A percentile compares a stretch with the other conserved stretches of the same genome.
These are phyloP conservation scores for Oxyria digyna DNA, from an alignment of 148 eudicot species.

Conservation along the genomic window DNA sequence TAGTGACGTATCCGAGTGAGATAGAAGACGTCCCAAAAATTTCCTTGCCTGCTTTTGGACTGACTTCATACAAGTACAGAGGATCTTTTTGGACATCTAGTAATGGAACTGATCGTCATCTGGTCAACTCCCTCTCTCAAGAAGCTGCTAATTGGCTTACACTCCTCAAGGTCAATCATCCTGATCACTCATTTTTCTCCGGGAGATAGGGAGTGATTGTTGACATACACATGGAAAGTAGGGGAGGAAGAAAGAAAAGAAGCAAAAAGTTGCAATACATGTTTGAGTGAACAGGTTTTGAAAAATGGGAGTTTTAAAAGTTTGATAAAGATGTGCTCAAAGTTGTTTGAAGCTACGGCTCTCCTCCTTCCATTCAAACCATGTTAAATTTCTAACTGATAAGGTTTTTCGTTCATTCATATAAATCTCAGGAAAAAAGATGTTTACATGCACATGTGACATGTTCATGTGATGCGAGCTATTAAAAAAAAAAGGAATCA, in stretches of 20 bases:
- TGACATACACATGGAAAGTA: neutral
- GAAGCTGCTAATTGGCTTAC: constrained; percentile 58
- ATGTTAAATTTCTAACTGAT: neutral
- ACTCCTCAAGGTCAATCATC: constrained; percentile 63
- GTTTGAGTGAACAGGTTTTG: neutral
- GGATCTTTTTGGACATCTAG: constrained; percentile 61
- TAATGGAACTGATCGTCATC: constrained; percentile 33
- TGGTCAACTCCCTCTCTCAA: constrained; percentile 39
- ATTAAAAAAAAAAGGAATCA: too few relatives aligned
- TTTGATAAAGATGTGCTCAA: neutral
- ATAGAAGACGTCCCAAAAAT: constrained; percentile 50
- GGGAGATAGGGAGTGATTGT: constrained; percentile 22
- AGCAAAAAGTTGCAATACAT: too few relatives aligned
- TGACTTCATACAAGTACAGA: constrained; percentile 70
- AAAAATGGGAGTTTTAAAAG: neutral
- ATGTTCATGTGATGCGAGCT: too few relatives aligned
- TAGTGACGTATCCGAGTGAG: constrained; percentile 31
- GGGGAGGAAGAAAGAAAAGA: neutral
- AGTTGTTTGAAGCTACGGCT: neutral
- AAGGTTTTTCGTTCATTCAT: neutral
- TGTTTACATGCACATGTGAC: neutral
- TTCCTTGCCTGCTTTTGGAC: constrained; percentile 65
- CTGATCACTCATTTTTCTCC: constrained; percentile 71
- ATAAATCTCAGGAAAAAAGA: neutral
- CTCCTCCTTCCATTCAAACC: neutral